Evolutionary conservation across 2,329 filamentous ascomycete species (phyloP).

Genomic region (Xylariomycetidae sp.): DNA sequence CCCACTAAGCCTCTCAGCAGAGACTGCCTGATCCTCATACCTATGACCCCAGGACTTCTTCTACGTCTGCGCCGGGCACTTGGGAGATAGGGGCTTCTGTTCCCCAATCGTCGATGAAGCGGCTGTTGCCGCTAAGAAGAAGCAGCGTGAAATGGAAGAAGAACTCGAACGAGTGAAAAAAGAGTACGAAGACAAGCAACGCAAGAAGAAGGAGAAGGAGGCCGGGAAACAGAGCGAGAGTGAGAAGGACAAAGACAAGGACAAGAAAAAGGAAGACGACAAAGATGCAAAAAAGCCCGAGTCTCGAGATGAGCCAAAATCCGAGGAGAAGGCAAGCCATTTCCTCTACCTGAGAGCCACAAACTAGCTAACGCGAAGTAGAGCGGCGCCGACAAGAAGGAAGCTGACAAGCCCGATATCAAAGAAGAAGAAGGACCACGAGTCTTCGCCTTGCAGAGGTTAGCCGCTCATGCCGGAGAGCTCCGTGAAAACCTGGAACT

Average conservation of each 20-base stretch:
- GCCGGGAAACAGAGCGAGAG: constrained; percentile 51
- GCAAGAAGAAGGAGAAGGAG: constrained; percentile 64
- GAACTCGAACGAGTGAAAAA: constrained; percentile 64
- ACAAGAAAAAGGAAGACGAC: constrained; percentile 41
- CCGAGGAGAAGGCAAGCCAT: constrained; percentile 29
- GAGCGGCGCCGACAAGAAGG: neutral
- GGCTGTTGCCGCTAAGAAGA: constrained; percentile 58
- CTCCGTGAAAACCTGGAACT: too few species aligned
- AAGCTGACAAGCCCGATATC: constrained; percentile 14
- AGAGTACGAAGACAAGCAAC: constrained; percentile 71
- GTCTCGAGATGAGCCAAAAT: constrained; percentile 29
- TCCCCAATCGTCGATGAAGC: constrained; percentile 67
- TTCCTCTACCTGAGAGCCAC: constrained; percentile 30
- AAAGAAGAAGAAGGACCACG: constrained; percentile 63
- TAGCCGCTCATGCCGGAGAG: too few species aligned
- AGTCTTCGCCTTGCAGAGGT: constrained; percentile 82
- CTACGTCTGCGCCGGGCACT: constrained; percentile 78
- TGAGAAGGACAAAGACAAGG: constrained; percentile 40
- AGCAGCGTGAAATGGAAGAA: constrained; percentile 61
- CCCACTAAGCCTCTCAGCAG: too few species aligned
- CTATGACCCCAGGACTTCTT: constrained; percentile 91
- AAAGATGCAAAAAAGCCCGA: constrained; percentile 39
- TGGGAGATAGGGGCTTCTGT: constrained; percentile 81
- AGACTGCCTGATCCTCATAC: too few species aligned
- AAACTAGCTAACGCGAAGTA: too few species aligned